Base-by-base conservation (phyloP, 805 yeast genomes). In the Sugiyamaella floridensis region DNA sequence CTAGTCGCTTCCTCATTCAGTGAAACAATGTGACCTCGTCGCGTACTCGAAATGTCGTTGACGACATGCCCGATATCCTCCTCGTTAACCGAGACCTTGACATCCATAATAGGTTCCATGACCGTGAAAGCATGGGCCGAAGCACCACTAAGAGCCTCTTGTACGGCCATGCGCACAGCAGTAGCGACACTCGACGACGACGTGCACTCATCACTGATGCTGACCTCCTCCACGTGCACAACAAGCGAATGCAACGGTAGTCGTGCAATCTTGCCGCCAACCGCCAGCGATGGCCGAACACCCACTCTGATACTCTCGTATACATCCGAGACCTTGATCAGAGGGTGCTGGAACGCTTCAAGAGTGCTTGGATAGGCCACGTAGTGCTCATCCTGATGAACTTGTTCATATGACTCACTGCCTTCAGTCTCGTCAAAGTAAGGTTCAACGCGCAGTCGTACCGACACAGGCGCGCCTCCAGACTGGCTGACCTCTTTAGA, bases 61-160 rank as follows among this genome's bases (percentile, higher is more conserved):
- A 88, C 77, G 1, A 93, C 93, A 37, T 75, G 76, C 18, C 98
- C 98, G 58, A 92, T 68, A 53, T 85, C 86, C 52, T 79, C 84
- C 29, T 89, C 85, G 50, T 76, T 76, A 1, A 83, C 84, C 49
- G 75, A 78, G 1, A 93, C 81, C 7, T 74, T 74, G 4, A 89
- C 83, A 37, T 77, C 74, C 97, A 93, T 92, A 28, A 86, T 75
- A 0, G 99, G 99, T 68, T 93, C 98, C 67, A 92, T 72, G 1
- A 90, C 67, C 1, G 83, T 76, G 63, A 78, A 80, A 15, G 55
- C 52, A 3, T 55, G 47, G 14, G 55, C 47, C 18, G 57, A 54
- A 5, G 65, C 41, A 7, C 54, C 22, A 4, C 57, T 58, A 6
- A 82, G 54, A 0, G 76, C 73, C 14, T 72, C 69, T 9, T 65